These are phyloP conservation scores for Osmozyma mogii DNA, from an alignment of 805 yeast genomes.

Conservation along the genomic window DNA sequence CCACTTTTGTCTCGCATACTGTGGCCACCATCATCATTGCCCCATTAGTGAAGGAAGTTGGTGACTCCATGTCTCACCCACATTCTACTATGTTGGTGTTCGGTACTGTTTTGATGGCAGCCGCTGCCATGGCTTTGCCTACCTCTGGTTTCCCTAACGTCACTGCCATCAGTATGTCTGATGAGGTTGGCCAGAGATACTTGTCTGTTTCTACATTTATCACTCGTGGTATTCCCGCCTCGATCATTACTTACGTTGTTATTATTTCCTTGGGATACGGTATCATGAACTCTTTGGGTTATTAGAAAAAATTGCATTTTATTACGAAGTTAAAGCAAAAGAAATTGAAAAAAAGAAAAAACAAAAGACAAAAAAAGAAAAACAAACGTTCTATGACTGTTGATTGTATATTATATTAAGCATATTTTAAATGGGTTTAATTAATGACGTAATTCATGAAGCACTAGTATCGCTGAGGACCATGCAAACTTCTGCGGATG, in stretches of 20 bases:
- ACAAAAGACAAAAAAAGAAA: too few relatives aligned
- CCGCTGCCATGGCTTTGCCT: constrained; percentile 40
- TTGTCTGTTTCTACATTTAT: constrained; percentile 35
- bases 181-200: constrained; percentile 33
- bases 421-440: too few relatives aligned
- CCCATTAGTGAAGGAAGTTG: constrained; percentile 35
- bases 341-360: too few relatives aligned
- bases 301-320: too few relatives aligned
- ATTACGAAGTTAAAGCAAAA: too few relatives aligned
- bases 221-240: constrained; percentile 36
- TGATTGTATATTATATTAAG: too few relatives aligned
- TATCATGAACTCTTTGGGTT: constrained; percentile 22
- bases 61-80: constrained; percentile 27
- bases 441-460: too few relatives aligned
- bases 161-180: constrained; percentile 36
- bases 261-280: constrained; percentile 34
- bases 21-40: constrained; percentile 37
- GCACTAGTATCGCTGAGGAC: too few relatives aligned
- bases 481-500: neutral
- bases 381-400: too few relatives aligned
- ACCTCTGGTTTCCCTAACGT: constrained; percentile 39
- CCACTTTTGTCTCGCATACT: constrained; percentile 38
- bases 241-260: constrained; percentile 27
- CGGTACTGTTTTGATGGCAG: constrained; percentile 34
- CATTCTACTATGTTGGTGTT: constrained; percentile 33